These are phyloP conservation scores for Setaria italica DNA, from an alignment of 202 grass and related monocot species.

Conservation along the genomic window DNA sequence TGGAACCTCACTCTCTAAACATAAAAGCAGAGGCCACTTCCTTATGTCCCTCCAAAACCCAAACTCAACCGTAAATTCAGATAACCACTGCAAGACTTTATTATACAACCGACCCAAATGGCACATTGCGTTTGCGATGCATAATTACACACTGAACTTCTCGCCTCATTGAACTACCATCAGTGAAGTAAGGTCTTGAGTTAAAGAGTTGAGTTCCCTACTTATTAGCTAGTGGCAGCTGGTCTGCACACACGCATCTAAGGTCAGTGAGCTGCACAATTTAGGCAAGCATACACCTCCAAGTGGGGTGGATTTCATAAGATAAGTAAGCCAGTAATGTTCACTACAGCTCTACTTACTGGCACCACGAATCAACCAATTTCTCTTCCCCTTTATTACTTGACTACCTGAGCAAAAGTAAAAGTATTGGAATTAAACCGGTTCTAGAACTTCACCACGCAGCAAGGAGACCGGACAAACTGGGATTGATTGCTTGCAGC, in stretches of 20 bases:
- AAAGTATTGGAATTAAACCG: not conserved
- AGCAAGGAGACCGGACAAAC: not conserved
- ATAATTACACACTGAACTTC: not conserved
- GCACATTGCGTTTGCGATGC: not conserved
- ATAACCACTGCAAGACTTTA: not conserved
- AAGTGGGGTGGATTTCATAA: not conserved
- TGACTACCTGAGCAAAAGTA: not conserved
- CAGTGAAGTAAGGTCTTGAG: not conserved
- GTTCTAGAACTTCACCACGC: not conserved
- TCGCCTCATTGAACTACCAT: not conserved
- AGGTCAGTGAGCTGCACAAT: not conserved
- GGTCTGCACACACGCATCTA: not conserved
- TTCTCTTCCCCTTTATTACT: not conserved
- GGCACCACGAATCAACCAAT: not conserved
- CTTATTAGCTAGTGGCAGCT: not conserved
- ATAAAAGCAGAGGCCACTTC: not conserved
- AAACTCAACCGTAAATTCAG: not conserved
- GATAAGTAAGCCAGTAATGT: not conserved
- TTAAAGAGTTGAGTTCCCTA: not conserved
- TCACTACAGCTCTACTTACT: not conserved
- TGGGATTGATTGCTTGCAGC: not conserved
- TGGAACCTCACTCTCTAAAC: not conserved
- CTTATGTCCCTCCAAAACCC: not conserved
- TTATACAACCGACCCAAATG: not conserved
- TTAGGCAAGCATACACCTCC: not conserved